Conservation (phyloP, 768 basidiomycete species). For the Naganishia vaughanmartiniae region DNA sequence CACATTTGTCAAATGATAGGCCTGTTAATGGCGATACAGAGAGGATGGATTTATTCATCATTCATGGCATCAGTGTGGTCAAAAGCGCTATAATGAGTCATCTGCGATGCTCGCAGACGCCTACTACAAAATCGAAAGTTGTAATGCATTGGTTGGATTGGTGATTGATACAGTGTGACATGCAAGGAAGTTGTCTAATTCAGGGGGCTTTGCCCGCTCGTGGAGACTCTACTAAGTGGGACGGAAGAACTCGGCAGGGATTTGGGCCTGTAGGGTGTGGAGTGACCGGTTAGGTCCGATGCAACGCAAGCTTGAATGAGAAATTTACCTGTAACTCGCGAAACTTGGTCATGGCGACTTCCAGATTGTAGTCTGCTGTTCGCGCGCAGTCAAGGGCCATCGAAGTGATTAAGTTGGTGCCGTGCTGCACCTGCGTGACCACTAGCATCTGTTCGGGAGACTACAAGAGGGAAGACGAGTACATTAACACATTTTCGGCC, state of each 20-base stretch:
- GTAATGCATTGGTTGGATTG: constrained; percentile 14
- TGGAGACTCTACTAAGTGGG: background rate
- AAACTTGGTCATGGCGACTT: constrained; percentile 77
- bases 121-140: constrained; percentile 21
- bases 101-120: constrained; percentile 13
- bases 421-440: constrained; percentile 62
- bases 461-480: constrained; percentile 56
- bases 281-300: background rate
- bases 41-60: background rate
- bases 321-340: constrained; percentile 62
- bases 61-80: background rate
- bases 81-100: background rate
- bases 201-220: background rate
- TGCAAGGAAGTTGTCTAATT: background rate
- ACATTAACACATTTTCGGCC: constrained; percentile 23
- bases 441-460: constrained; percentile 70
- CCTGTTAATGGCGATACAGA: background rate
- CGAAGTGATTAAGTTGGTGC: constrained; percentile 73
- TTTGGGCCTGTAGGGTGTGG: background rate
- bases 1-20: constrained; percentile 1
- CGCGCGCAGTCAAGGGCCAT: constrained; percentile 81
- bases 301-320: background rate
- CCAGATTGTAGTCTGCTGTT: constrained; percentile 80
- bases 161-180: constrained; percentile 17
- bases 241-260: constrained; percentile 18